phyloP scores from a whole-genome alignment of 345 rosid species.

The Eucalyptus viminalis region DNA sequence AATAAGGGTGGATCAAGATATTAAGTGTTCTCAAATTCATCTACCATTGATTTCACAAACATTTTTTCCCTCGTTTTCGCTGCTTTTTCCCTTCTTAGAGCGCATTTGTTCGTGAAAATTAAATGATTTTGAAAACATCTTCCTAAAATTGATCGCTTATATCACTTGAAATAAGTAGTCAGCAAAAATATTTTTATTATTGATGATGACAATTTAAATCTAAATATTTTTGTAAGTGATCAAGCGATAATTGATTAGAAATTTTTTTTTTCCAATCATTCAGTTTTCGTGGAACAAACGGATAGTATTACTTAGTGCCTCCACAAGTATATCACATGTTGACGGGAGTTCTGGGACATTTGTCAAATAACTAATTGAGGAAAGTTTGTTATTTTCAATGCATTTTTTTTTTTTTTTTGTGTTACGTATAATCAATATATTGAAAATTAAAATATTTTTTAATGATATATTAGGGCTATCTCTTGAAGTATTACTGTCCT shows the following conservation, averaged over 20 bases:
- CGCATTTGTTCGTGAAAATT: fast-evolving
- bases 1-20: background rate
- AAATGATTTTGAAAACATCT: too few species aligned
- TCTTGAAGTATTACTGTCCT: background rate
- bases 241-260: too few species aligned
- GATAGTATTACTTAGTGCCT: background rate
- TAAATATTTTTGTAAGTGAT: too few species aligned
- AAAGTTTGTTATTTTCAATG: background rate
- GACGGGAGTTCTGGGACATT: background rate
- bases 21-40: too few species aligned
- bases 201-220: too few species aligned
- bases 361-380: background rate
- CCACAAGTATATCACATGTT: background rate
- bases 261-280: too few species aligned
- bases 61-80: too few species aligned
- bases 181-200: too few species aligned
- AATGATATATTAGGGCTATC: background rate
- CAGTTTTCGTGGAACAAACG: fast-evolving
- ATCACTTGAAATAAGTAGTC: too few species aligned
- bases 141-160: too few species aligned
- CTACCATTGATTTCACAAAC: too few species aligned
- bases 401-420: background rate
- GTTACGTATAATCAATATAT: background rate
- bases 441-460: background rate
- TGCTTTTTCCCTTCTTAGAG: too few species aligned